These are phyloP conservation scores for Leptographium wingfieldii DNA, from an alignment of 2,329 filamentous ascomycete species.

Conservation along the genomic window DNA sequence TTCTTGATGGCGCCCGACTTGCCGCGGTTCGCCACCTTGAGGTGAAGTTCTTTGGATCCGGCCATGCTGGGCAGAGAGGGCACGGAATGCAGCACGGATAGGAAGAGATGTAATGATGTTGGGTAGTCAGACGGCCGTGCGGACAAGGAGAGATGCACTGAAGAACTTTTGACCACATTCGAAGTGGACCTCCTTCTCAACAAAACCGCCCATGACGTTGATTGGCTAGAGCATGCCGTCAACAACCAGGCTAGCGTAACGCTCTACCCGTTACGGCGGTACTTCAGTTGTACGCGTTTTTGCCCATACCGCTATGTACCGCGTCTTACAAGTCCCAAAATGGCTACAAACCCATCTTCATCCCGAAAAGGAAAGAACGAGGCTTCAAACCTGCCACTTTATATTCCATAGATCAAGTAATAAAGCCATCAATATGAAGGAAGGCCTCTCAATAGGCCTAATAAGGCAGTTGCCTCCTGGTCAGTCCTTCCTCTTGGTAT, in stretches of 20 bases:
- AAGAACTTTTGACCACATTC: background rate
- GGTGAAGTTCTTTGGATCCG: constrained; percentile 15
- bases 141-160: background rate
- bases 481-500: background rate
- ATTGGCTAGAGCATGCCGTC: background rate
- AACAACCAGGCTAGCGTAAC: background rate
- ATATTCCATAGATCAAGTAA: background rate
- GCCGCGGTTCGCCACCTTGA: constrained; percentile 32
- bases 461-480: background rate
- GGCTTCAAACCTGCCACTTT: background rate
- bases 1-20: constrained; percentile 39
- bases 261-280: background rate
- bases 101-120: background rate
- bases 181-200: background rate
- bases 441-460: background rate
- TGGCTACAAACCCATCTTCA: background rate
- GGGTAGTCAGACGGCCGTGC: background rate
- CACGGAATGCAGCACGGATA: background rate
- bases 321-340: background rate
- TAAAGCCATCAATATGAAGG: background rate
- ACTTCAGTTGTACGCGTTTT: background rate
- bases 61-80: constrained; percentile 8
- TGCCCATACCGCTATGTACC: background rate
- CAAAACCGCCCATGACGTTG: background rate
- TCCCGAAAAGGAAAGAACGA: background rate